A percentile compares a stretch with the other conserved stretches of the same genome.
Evolutionary conservation across 169 alveolate genomes (phyloP).

Genomic region (Fabrea salina): DNA sequence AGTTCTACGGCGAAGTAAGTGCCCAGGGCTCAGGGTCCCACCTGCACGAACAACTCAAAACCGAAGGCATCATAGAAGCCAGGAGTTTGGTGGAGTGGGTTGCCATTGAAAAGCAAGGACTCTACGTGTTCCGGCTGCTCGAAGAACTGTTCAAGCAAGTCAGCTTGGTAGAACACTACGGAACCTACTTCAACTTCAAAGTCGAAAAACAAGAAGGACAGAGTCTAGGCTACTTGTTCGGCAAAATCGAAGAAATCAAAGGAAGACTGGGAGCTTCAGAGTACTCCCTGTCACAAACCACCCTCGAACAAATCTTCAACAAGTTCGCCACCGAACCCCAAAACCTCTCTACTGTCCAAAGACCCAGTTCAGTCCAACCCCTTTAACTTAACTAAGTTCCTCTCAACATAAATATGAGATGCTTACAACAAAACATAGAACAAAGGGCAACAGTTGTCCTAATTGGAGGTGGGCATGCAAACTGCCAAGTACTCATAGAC

Average conservation of each 20-base stretch:
- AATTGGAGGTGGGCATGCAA: constrained; percentile 1
- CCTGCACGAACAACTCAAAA: not conserved
- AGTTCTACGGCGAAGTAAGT: not conserved
- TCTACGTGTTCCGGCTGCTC: not conserved
- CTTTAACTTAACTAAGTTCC: no score
- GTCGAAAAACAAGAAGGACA: constrained; percentile 32
- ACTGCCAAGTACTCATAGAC: not conserved
- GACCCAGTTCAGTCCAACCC: no score
- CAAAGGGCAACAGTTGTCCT: no score
- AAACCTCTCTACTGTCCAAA: no score
- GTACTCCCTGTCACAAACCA: constrained; percentile 68
- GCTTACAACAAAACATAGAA: no score
- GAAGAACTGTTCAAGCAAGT: not conserved
- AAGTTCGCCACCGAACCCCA: constrained; percentile 64
- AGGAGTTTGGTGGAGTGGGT: not conserved
- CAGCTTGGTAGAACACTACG: constrained; percentile 46
- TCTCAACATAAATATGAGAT: no score
- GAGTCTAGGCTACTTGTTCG: constrained; percentile 48
- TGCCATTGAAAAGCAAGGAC: not conserved
- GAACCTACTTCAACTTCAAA: constrained; percentile 41
- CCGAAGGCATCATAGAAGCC: not conserved
- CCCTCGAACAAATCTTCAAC: constrained; percentile 79
- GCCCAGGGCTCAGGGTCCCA: not conserved
- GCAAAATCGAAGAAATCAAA: constrained; percentile 49
- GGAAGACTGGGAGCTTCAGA: constrained; percentile 49